Evolutionary conservation across 228 moss, liverwort and hornwort genomes (phyloP), one percentile per base, ranked within the genome.

Genomic region (Sphagnum magellanicum): DNA sequence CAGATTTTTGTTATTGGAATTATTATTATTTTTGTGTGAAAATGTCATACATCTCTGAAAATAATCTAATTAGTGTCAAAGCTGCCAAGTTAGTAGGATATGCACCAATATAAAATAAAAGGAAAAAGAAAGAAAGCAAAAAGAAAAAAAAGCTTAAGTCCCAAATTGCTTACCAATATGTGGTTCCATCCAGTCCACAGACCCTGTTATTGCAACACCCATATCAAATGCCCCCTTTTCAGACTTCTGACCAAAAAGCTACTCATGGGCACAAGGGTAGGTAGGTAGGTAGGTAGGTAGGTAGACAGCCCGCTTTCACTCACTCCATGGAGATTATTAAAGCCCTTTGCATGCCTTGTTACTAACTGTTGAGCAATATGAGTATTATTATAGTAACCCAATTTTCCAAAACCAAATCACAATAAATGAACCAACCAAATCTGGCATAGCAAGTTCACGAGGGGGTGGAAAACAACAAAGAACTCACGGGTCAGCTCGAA

Each of bases 401-500:
- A 55, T 8, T 55, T 8, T 55, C 2, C 4, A 8, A 9, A 63
- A 16, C 10, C 8, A 5, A 9, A 8, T 16, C 63, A 63, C 4
- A 63, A 8, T 16, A 63, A 8, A 63, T n/a, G 47, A 16, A 8
- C 47, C 47, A 7, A 63, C 47, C 47, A 48, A 48, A 63, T 8
- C 47, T 63, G 15, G 47, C 47, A 63, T 47, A 10, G 63, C 47
- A 16, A 32, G 46, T 4, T 9, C 46, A 63, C n/a, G 2, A 49
- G 12, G n/a, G 48, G 17, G 8, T 5, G 48, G 11, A 51, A 5
- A 50, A 58, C 53, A 12, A 59, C 4, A 53, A 8, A 14, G 15
- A 63, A 55, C 76, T 82, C 71, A 80, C 75, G 95, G 95, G 75
- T 92, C 92, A 53, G 95, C 92, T 63, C 95, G 88, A 72, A 92